A percentile compares a stretch with the other conserved stretches of the same genome.
These are phyloP conservation scores for Rhododendron molle DNA, from an alignment of 148 eudicot species.

Conservation along the genomic window DNA sequence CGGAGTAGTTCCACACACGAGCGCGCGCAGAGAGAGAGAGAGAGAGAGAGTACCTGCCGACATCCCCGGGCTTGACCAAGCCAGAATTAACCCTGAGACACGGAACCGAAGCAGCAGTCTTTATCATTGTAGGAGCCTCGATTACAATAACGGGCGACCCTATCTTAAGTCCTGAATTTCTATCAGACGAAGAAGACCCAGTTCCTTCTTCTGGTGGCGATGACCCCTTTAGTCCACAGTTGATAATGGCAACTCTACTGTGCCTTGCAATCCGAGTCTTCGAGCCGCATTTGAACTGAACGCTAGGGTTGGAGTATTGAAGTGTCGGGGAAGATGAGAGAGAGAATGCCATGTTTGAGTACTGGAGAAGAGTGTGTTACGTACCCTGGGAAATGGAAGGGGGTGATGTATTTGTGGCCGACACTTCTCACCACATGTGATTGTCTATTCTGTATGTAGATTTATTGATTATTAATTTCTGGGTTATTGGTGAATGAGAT, in stretches of 20 bases:
- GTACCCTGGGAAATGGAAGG: not conserved
- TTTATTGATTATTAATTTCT: not conserved
- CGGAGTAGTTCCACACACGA: not conserved
- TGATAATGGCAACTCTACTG: not conserved
- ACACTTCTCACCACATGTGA: not conserved
- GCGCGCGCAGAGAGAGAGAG: not conserved
- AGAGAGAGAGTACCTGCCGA: constrained; percentile 54
- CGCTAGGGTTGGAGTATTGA: not conserved
- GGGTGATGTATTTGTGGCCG: not conserved
- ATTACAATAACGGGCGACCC: constrained; percentile 70
- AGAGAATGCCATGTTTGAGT: not conserved
- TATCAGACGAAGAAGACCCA: not conserved
- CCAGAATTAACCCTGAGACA: constrained; percentile 70
- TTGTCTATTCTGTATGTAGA: not conserved
- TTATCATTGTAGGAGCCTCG: constrained; percentile 74
- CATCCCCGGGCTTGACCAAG: constrained; percentile 83
- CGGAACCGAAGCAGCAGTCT: constrained; percentile 91
- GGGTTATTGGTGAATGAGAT: too few relatives aligned
- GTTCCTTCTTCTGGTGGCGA: not conserved
- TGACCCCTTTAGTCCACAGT: not conserved
- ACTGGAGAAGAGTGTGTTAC: not conserved
- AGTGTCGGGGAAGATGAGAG: not conserved
- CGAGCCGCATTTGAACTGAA: not conserved
- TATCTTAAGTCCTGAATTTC: constrained; percentile 30
- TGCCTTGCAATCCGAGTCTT: not conserved